Base-by-base conservation (phyloP, 768 basidiomycete species). In the Lanmaoa rubissima region DNA sequence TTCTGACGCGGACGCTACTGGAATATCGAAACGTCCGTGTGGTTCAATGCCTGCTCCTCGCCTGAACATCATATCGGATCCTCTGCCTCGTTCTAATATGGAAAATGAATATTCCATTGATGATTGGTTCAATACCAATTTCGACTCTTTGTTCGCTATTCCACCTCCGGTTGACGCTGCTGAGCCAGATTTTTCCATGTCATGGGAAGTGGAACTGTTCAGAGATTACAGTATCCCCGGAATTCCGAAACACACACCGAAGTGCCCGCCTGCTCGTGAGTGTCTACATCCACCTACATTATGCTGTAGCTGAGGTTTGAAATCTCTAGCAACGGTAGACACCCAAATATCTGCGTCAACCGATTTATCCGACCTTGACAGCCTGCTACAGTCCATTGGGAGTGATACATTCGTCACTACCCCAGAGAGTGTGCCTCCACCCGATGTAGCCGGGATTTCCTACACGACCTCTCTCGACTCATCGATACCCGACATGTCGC, bases 191-290 rank as follows among this genome's bases (percentile, higher is more conserved):
- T 52, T 63, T 17, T 63, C 67, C 0, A 12, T 61, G 1, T 60
- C 59, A 0, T 59, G 74, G 54, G 70, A 78, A 28, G 69, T 79
- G 13, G 65, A 75, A 21, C 10, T 79, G 41, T 75, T 75, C 34
- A 62, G 62, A 26, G 57, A 68, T 7, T 70, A 74, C 3, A 58
- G 42, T 12, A 59, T 69, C 9, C 60, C 58, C 1, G 58, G 54
- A 24, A 42, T 63, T 12, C 2, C 31, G n/a, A 50, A 43, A 28
- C 13, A 17, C 28, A 12, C 10, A 24, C n/a, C 34, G 0, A 46
- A 28, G 12, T 49, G 8, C 36, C 14, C 28, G 3, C n/a, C 47
- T 45, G 5, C 46, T 41, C 7, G 57, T 63, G 48, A 53, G 65
- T 53, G n/a, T 42, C 24, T 51, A 8, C 32, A 10, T 40, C 31